Base-by-base conservation (phyloP, 805 yeast genomes). In the Grigorovia jiainica region DNA sequence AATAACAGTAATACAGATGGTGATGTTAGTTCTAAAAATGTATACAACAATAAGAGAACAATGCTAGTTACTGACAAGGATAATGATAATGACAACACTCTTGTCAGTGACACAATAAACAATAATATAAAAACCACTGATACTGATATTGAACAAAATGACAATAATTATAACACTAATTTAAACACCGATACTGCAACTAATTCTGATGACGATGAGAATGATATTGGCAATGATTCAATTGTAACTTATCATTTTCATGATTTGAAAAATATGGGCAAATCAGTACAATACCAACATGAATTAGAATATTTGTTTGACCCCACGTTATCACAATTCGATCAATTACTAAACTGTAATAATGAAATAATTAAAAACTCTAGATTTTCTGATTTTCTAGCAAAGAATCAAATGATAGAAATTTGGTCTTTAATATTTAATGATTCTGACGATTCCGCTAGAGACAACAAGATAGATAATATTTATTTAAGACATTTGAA, bases 221-320 rank as follows among this genome's bases (percentile, higher is more conserved):
- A 27, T 27, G 31, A 27, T 13, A 37, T 40, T 21, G 47, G 45
- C 10, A 36, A 38, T 35, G 18, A 15, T 10, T 24, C 38, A 11
- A 24, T 34, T 18, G 34, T 27, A 7, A 10, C 47, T 0, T 49
- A 47, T 27, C 56, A 57, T 40, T 54, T 48, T 36, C 54, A 54
- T 37, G 62, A 58, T 40, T 42, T 60, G 38, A 55, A 48, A 40
- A 53, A 52, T 25, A 51, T 57, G 42, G 75, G 75, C 3, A 55
- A 56, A 19, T 52, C 53, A 13, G 44, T 62, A 13, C 31, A 27
- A 11, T 27, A 27, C n/a, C 51, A 51, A 34, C 68, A 66, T 39
- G 70, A 67, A 25, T 44, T 61, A 27, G 64, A 55, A n/a, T 66
- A 64, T 41, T 39, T 66, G 27, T 38, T 43, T 2, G 33, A 25